Base-by-base conservation (phyloP, 1,139 yeast genomes). In the Lipomyces yarrowii region DNA sequence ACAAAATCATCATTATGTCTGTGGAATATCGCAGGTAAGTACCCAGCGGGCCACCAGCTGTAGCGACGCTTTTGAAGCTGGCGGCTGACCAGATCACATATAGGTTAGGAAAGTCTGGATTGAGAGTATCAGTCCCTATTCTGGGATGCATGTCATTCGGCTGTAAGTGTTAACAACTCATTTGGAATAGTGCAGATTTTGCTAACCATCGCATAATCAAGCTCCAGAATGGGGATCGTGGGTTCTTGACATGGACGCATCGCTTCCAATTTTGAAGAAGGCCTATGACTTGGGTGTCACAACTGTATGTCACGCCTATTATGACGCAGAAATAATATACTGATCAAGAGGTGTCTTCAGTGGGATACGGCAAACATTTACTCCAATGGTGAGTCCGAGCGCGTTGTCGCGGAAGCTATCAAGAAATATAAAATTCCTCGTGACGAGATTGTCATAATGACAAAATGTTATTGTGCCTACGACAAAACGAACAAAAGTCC, bases 351-450 rank as follows among this genome's bases (percentile, higher is more conserved):
- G 5, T 3, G 10, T 3, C 3, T 13, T 26, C 10, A 63, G 65
- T 84, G 77, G 70, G 86, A 84, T 67, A 84, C 86, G n/a, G 86
- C 86, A n/a, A 80, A 84, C 71, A 73, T 76, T 37, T 83, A 83
- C 73, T 80, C 83, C 23, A 77, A 79, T 69, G 86, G 86, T 3
- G 68, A 72, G 2, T 77, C 82, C 13, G 86, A 83, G 71, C 62
- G 70, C 3, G 64, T 81, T 57, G 69, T 84, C 57, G 84, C 84
- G 8, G 77, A 80, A 67, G 83, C 83, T 71, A 67, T 84, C 62
- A 76, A 77, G 70, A 76, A 79, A 70, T 82, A 75, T 73, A 73
- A 78, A 56, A 83, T 83, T 66, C 79, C 80, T 53, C 75, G 86
- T 64, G 79, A 80, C 23, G 78, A 74, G 55, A 77, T 83, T 42